Evolutionary conservation across 1,284 basidiomycete genomes (phyloP).

Genomic region (Macrocystidia cucumis): DNA sequence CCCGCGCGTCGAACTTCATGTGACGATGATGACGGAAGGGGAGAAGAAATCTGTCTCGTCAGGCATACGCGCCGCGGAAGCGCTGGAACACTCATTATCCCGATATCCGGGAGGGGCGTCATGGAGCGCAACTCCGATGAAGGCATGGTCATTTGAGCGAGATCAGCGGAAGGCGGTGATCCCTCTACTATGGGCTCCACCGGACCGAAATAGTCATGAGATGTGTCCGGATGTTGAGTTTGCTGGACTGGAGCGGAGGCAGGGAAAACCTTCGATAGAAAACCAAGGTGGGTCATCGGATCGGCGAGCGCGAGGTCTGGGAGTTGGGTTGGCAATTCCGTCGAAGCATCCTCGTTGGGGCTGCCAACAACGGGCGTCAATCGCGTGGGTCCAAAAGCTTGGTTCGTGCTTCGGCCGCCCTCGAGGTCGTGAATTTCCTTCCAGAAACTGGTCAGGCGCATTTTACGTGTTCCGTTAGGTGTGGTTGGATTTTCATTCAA

Average conservation of each 20-base stretch:
- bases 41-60: slow-evolving; percentile 53
- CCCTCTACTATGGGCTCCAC: slow-evolving; percentile 4
- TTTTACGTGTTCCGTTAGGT: slow-evolving; percentile 44
- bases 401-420: slow-evolving; percentile 8
- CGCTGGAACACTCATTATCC: slow-evolving; percentile 30
- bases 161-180: neutral
- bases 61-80: slow-evolving; percentile 43
- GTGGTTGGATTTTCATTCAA: slow-evolving; percentile 24
- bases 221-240: slow-evolving; percentile 6
- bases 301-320: slow-evolving; percentile 4
- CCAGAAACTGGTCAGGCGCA: slow-evolving; percentile 64
- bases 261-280: slow-evolving; percentile 12
- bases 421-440: slow-evolving; percentile 44
- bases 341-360: no score
- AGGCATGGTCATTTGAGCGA: no score
- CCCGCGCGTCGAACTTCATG: slow-evolving; percentile 31
- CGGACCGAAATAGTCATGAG: slow-evolving; percentile 25
- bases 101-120: slow-evolving; percentile 12
- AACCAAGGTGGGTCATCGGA: slow-evolving; percentile 4
- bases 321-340: neutral
- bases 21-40: slow-evolving; percentile 37
- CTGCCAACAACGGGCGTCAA: slow-evolving; percentile 13
- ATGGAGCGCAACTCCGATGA: slow-evolving; percentile 5
- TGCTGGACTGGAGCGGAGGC: slow-evolving; percentile 18
- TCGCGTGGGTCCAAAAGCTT: slow-evolving; percentile 8